A percentile compares a stretch with the other conserved stretches of the same genome.
These are phyloP conservation scores for Osmanthus fragrans DNA, from an alignment of 257 asterid genomes.

Conservation along the genomic window DNA sequence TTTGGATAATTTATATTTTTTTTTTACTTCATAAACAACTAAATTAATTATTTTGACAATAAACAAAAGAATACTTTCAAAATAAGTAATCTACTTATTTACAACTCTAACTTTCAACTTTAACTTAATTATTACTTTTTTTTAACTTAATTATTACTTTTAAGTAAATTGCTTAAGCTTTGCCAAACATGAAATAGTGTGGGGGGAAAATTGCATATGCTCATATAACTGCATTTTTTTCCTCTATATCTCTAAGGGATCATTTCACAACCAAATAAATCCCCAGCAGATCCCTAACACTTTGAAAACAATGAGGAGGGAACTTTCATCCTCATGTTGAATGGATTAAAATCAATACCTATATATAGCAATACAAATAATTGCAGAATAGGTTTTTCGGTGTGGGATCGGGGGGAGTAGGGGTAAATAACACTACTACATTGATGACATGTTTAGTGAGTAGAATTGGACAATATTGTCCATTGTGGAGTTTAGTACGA, in stretches of 20 bases:
- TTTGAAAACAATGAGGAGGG: neutral
- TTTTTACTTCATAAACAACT: too few species aligned
- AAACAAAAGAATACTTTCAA: too few species aligned
- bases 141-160: too few species aligned
- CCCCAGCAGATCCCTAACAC: neutral
- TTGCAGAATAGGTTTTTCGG: neutral
- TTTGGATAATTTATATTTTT: too few species aligned
- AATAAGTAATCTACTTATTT: too few species aligned
- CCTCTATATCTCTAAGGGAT: neutral
- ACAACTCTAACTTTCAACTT: too few species aligned
- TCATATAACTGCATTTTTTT: neutral
- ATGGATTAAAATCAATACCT: neutral
- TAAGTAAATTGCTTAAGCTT: too few species aligned
- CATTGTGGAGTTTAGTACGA: neutral
- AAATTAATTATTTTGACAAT: too few species aligned
- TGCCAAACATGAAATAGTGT: neutral
- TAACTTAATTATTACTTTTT: too few species aligned
- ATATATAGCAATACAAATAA: neutral
- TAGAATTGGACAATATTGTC: neutral
- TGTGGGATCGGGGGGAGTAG: neutral
- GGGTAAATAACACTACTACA: neutral
- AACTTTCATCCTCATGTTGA: neutral
- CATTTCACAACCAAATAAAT: neutral
- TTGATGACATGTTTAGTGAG: neutral
- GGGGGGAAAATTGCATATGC: neutral